Evolutionary conservation across 2,329 filamentous ascomycete species (phyloP).

Genomic region (Clarireedia homoeocarpa): DNA sequence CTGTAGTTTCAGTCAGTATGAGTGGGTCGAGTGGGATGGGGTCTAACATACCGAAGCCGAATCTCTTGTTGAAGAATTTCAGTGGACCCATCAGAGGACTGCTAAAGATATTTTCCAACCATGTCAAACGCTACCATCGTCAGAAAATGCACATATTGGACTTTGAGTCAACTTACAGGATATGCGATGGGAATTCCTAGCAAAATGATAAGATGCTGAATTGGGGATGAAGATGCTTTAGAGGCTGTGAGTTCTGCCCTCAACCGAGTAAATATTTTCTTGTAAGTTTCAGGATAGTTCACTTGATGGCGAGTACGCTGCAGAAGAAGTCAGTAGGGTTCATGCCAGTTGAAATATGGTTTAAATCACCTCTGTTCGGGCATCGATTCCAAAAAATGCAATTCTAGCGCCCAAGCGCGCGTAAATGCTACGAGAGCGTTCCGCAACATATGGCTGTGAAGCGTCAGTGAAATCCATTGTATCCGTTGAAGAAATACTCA

Average conservation of each 20-base stretch:
- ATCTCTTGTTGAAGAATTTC: constrained; percentile 82
- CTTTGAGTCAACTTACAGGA: constrained; percentile 47
- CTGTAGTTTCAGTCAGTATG: constrained; percentile 28
- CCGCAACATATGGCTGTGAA: constrained; percentile 68
- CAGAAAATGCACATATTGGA: constrained; percentile 6
- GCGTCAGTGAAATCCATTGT: neutral
- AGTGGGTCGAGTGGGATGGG: neutral
- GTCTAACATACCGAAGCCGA: constrained; percentile 55
- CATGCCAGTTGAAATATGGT: constrained; percentile 24
- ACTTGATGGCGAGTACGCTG: constrained; percentile 81
- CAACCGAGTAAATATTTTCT: constrained; percentile 71
- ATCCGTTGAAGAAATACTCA: constrained; percentile 11
- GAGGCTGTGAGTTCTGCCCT: constrained; percentile 64
- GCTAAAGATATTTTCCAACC: constrained; percentile 86
- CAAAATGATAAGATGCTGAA: constrained; percentile 81
- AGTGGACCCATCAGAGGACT: constrained; percentile 84
- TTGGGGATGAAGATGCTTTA: constrained; percentile 61
- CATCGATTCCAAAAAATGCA: constrained; percentile 83
- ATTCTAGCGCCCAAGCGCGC: constrained; percentile 75
- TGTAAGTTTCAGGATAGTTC: constrained; percentile 89
- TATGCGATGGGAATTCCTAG: constrained; percentile 84
- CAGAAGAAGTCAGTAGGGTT: neutral
- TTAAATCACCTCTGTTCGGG: constrained; percentile 61
- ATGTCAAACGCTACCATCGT: constrained; percentile 63
- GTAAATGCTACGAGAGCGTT: constrained; percentile 82